phyloP scores from a whole-genome alignment of 192 early-diverging fungal species.

The Coemansia sp. region DNA sequence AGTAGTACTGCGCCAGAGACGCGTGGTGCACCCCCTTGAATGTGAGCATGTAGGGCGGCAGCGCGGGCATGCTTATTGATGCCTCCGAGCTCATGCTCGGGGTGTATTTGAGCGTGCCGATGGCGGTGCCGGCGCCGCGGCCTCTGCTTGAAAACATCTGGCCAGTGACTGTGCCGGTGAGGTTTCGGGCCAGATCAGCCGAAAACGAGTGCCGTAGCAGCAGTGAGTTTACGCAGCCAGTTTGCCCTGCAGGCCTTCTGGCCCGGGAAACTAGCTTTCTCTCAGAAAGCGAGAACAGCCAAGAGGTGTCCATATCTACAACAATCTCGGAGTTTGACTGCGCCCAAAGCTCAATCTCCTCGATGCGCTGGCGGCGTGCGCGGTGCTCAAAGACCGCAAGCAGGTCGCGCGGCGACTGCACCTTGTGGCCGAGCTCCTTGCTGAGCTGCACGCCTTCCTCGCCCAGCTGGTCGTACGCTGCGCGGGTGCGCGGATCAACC shows the following conservation, averaged over 20 bases:
- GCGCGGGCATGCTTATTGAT: conserved; percentile 57
- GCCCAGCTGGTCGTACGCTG: conserved; percentile 92
- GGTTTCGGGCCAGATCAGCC: conserved; percentile 55
- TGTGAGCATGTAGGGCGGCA: conserved; percentile 57
- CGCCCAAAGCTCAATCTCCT: conserved; percentile 65
- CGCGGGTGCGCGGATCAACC: conserved; percentile 69
- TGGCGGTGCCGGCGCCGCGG: conserved; percentile 69
- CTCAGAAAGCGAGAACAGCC: neutral
- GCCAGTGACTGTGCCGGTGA: conserved; percentile 56
- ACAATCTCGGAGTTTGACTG: conserved; percentile 55
- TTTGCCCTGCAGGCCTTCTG: neutral
- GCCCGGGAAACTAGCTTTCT: neutral
- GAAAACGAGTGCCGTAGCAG: conserved; percentile 61
- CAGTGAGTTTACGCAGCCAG: neutral
- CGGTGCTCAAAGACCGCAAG: conserved; percentile 65
- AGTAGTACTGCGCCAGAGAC: conserved; percentile 8
- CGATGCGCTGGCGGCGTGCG: conserved; percentile 56
- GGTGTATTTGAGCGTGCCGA: conserved; percentile 76
- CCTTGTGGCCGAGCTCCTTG: conserved; percentile 62
- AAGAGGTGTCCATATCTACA: conserved; percentile 34
- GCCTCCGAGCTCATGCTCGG: conserved; percentile 48
- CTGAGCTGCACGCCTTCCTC: conserved; percentile 73
- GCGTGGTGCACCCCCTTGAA: conserved; percentile 54
- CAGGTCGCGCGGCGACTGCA: conserved; percentile 70
- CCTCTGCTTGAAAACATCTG: conserved; percentile 65